Percentiles rank a stretch among this genome's conserved stretches.
Evolutionary conservation across 305 asterid genomes (phyloP).

Genomic region (Nicotiana rustica): DNA sequence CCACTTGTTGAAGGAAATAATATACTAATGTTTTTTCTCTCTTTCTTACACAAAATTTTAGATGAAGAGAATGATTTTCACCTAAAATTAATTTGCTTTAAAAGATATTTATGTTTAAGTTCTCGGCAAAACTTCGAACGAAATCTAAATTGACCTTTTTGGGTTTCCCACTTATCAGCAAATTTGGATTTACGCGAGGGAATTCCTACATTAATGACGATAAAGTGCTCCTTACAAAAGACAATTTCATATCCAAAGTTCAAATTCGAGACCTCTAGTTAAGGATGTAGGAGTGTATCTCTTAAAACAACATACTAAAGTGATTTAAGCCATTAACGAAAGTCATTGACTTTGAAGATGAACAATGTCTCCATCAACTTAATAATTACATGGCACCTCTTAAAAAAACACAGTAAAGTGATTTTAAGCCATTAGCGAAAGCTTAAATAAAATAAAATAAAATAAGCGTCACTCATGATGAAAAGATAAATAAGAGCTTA

Average conservation of each 20-base stretch:
- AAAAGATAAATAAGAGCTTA: constrained; percentile 7
- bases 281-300: neutral
- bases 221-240: too few relatives aligned
- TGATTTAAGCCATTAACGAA: constrained; percentile 11
- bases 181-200: too few relatives aligned
- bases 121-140: neutral
- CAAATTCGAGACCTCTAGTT: too few relatives aligned
- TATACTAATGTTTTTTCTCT: too few relatives aligned
- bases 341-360: constrained; percentile 4
- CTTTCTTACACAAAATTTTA: neutral
- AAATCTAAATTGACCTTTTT: neutral
- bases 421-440: constrained; percentile 11
- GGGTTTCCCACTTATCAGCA: too few relatives aligned
- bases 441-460: neutral
- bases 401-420: neutral
- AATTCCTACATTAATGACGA: too few relatives aligned
- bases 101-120: neutral
- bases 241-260: too few relatives aligned
- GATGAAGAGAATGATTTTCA: neutral
- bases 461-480: neutral
- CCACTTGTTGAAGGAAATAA: neutral
- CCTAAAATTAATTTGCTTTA: neutral
- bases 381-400: neutral
- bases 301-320: neutral
- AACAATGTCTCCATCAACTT: constrained; percentile 8